Evolutionary conservation across 768 basidiomycete species (phyloP).

Genomic region (Termitomyces sp.): DNA sequence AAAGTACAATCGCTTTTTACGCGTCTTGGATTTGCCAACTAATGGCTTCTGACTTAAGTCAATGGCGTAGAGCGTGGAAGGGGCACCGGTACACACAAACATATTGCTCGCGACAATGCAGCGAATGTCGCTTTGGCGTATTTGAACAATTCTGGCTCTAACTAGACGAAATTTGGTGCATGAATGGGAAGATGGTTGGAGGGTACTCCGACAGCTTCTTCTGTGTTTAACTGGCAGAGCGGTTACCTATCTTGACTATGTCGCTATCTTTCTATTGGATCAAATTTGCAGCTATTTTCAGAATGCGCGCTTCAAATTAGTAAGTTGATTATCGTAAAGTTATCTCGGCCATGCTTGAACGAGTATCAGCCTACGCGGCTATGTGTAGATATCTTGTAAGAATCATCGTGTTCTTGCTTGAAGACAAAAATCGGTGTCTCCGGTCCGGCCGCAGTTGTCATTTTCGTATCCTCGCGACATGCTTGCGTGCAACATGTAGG

Average conservation of each 20-base stretch:
- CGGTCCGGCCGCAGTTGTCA: slow-evolving; percentile 11
- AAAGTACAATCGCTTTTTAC: slow-evolving; percentile 33
- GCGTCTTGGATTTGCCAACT: slow-evolving; percentile 5
- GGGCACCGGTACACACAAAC: slow-evolving; percentile 46
- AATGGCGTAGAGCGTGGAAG: slow-evolving; percentile 40
- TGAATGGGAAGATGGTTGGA: background rate
- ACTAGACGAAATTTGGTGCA: background rate
- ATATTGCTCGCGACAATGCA: slow-evolving; percentile 39
- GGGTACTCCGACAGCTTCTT: background rate
- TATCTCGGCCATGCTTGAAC: background rate
- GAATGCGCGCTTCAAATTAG: background rate
- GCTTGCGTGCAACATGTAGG: background rate
- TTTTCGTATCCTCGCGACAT: slow-evolving; percentile 7
- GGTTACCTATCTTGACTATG: background rate
- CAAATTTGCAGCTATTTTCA: background rate
- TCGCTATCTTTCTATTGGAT: background rate
- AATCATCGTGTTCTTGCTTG: slow-evolving; percentile 3
- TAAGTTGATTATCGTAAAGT: background rate
- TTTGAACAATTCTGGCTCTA: slow-evolving; percentile 18
- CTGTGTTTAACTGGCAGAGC: background rate
- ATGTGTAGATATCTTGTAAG: slow-evolving; percentile 7
- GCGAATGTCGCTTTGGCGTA: slow-evolving; percentile 39
- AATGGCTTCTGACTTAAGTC: slow-evolving; percentile 30
- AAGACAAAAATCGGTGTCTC: slow-evolving; percentile 1
- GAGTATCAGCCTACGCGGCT: background rate